phyloP scores from a whole-genome alignment of 257 asterid species.

The Lantana camara region DNA sequence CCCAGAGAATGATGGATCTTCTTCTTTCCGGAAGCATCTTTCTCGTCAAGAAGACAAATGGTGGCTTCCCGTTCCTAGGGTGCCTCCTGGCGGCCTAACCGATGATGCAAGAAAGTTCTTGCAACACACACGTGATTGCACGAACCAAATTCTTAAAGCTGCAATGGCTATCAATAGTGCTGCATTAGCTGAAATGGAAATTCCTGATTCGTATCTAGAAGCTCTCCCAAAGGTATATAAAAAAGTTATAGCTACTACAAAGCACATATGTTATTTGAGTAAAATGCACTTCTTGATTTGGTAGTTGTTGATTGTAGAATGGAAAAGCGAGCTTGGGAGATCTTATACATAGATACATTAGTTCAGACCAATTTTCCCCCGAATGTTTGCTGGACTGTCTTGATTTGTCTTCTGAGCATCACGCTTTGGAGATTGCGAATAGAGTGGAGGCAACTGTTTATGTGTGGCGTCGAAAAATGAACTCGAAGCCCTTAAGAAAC shows the following conservation, averaged over 20 bases:
- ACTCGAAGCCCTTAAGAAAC: conserved; percentile 44
- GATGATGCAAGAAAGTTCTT: conserved; percentile 61
- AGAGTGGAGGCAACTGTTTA: conserved; percentile 67
- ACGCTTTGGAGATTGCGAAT: conserved; percentile 74
- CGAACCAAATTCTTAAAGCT: conserved; percentile 86
- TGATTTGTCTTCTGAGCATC: conserved; percentile 75
- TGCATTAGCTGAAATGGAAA: conserved; percentile 73
- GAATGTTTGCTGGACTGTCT: conserved; percentile 81
- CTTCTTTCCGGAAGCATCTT: conserved; percentile 55
- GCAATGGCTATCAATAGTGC: conserved; percentile 79
- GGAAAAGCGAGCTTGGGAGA: conserved; percentile 75
- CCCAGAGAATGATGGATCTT: conserved; percentile 51
- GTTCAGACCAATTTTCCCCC: conserved; percentile 64
- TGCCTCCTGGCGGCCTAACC: conserved; percentile 66
- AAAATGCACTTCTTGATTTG: conserved; percentile 2
- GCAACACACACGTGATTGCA: conserved; percentile 66
- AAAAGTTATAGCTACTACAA: background rate
- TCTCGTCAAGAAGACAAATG: conserved; percentile 76
- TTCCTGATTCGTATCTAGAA: conserved; percentile 66
- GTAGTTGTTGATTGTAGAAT: conserved; percentile 46
- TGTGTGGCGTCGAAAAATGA: conserved; percentile 54
- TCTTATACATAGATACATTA: conserved; percentile 57
- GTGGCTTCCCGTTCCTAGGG: conserved; percentile 93
- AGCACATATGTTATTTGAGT: background rate
- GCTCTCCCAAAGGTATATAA: conserved; percentile 71